Evolutionary conservation across 2,329 filamentous ascomycete genomes (phyloP).

Genomic region (Sclerotinia subarctica): DNA sequence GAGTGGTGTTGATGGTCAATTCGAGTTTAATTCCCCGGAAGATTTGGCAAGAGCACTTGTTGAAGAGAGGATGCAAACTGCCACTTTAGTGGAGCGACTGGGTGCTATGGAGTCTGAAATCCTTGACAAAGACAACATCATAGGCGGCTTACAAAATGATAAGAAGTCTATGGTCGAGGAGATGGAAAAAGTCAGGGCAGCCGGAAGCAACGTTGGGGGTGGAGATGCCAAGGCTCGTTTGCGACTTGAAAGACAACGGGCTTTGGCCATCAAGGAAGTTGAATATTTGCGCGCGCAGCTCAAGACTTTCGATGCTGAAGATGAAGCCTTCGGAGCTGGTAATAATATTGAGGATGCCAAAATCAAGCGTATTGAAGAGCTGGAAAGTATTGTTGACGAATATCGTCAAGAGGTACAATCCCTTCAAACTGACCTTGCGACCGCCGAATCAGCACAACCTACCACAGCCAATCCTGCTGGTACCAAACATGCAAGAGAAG

Average conservation of each 20-base stretch:
- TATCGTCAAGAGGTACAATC: constrained; percentile 79
- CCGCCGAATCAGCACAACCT: constrained; percentile 50
- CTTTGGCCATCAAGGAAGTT: constrained; percentile 83
- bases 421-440: constrained; percentile 70
- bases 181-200: constrained; percentile 64
- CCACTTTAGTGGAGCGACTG: constrained; percentile 75
- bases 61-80: constrained; percentile 74
- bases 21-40: constrained; percentile 84
- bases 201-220: constrained; percentile 40
- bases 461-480: constrained; percentile 45
- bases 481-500: constrained; percentile 62
- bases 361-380: constrained; percentile 68
- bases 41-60: constrained; percentile 80
- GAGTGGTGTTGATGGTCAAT: constrained; percentile 53
- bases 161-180: constrained; percentile 62
- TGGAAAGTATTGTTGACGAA: constrained; percentile 82
- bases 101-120: constrained; percentile 78
- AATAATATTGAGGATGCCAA: constrained; percentile 76
- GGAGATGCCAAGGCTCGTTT: constrained; percentile 65
- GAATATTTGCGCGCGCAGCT: constrained; percentile 92
- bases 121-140: constrained; percentile 69
- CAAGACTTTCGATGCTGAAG: constrained; percentile 83
- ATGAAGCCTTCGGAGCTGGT: constrained; percentile 72
- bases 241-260: constrained; percentile 80
- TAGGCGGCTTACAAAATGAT: constrained; percentile 69